A percentile compares a stretch with the other conserved stretches of the same genome.
Conservation (phyloP, 2,329 filamentous ascomycete genomes). For the Phyllosticta capitalensis region DNA sequence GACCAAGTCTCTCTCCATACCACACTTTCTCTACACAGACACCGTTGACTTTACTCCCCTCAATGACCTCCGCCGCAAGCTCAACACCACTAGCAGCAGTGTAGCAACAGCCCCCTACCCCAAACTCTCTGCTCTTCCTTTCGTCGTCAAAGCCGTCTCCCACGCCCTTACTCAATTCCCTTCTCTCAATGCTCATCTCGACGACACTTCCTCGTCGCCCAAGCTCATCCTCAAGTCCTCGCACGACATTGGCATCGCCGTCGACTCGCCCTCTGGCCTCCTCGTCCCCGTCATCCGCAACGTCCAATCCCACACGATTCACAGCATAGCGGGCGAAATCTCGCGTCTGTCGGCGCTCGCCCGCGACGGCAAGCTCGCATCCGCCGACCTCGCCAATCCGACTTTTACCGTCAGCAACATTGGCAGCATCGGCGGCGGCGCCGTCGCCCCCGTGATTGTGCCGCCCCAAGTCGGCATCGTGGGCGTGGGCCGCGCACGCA, state of each 20-base stretch:
- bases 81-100: conserved; percentile 34
- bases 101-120: conserved; percentile 30
- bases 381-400: conserved; percentile 68
- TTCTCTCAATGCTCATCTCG: conserved; percentile 77
- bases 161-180: conserved; percentile 73
- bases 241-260: conserved; percentile 93
- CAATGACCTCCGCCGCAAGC: conserved; percentile 58
- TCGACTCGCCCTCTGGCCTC: conserved; percentile 83
- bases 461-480: conserved; percentile 86
- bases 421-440: conserved; percentile 86
- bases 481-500: conserved; percentile 72
- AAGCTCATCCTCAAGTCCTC: conserved; percentile 66
- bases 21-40: conserved; percentile 92
- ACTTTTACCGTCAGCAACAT: conserved; percentile 97
- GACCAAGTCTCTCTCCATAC: conserved; percentile 83
- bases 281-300: conserved; percentile 87
- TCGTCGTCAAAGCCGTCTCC: conserved; percentile 92
- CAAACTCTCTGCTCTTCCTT: conserved; percentile 72
- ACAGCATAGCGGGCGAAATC: conserved; percentile 69
- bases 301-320: conserved; percentile 66
- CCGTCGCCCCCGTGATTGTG: conserved; percentile 84
- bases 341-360: conserved; percentile 64
- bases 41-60: conserved; percentile 75
- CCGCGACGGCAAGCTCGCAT: conserved; percentile 61
- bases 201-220: conserved; percentile 55